Base-by-base conservation (phyloP, 306 rosid genomes). In the Pyrus betulifolia region DNA sequence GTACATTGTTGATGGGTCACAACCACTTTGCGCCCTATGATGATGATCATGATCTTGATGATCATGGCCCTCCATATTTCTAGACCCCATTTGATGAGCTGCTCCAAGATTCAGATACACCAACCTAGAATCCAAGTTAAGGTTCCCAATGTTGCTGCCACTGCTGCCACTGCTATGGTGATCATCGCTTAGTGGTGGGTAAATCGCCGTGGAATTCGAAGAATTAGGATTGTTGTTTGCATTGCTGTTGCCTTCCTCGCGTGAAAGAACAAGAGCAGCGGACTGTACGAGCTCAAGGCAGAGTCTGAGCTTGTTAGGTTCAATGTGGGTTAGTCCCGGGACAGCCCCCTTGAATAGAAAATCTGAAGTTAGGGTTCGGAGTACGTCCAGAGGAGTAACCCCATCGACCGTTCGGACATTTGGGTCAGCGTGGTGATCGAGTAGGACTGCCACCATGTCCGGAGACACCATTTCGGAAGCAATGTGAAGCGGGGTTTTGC, bases 291-390 rank as follows among this genome's bases (percentile, higher is more conserved):
- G 91, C 84, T 96, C 99, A 51, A 96, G 83, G 57, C 99, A 96
- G 62, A 96, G 78, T 76, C 99, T 86, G 4, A 96, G 86, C 76
- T 96, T 96, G 86, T 96, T 96, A 3, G 99, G 99, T 46, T 96
- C 99, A 3, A 92, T 91, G 82, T 92, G 98, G 1, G 96, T 87
- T 5, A 96, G 77, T 25, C 99, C 99, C 10, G 99, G 99, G 11
- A 96, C 97, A 2, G 99, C 99, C 3, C 99, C 99, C 82, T 96
- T 96, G 88, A 96, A 96, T 9, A 96, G 93, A 31, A 96, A 96
- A 76, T 96, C 99, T 0, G 99, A 96, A 4, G 99, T 96, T 89
- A 96, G 97, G 97, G 99, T 96, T 92, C 99, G 78, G 1, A 96
- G 88, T 0, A 93, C 90, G 78, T 96, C 99, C 1, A 96, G 84